phyloP scores from a whole-genome alignment of 352 stramenopile species.

The Hyaloperonospora arabidopsidis region DNA sequence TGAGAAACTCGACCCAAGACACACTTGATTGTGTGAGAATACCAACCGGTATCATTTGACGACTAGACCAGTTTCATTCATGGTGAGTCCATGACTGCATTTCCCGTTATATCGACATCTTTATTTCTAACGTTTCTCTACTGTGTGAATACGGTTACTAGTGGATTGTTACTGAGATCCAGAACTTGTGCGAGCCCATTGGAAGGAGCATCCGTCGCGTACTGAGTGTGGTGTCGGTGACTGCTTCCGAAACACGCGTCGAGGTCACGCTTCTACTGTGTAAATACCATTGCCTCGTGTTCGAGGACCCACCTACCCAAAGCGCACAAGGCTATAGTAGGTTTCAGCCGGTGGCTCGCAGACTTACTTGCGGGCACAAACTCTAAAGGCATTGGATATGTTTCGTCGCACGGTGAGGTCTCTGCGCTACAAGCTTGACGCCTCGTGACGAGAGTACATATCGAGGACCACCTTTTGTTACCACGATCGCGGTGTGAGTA shows the following conservation, averaged over 20 bases:
- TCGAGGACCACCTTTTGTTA: slow-evolving; percentile 7
- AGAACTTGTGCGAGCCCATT: slow-evolving; percentile 15
- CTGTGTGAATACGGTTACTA: slow-evolving; percentile 2
- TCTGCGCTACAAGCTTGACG: slow-evolving; percentile 12
- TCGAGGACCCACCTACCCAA: slow-evolving; percentile 10
- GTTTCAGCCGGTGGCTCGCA: slow-evolving; percentile 28
- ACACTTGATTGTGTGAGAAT: too few relatives aligned
- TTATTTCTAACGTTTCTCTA: slow-evolving; percentile 9
- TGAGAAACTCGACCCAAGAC: slow-evolving; percentile 4
- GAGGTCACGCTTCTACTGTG: slow-evolving; percentile 13
- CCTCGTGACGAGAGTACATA: slow-evolving; percentile 6
- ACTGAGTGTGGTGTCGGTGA: slow-evolving; percentile 14
- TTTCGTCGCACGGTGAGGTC: slow-evolving; percentile 14
- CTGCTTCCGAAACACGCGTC: slow-evolving; percentile 2
- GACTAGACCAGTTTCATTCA: slow-evolving; percentile 3
- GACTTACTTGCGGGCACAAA: slow-evolving; percentile 18
- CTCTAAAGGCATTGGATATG: slow-evolving; percentile 20
- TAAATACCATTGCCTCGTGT: slow-evolving; percentile 14
- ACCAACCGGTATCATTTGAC: too few relatives aligned
- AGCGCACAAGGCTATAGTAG: slow-evolving; percentile 19
- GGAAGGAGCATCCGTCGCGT: slow-evolving; percentile 17
- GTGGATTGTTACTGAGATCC: slow-evolving; percentile 18
- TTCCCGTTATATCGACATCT: background rate
- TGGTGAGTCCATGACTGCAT: slow-evolving; percentile 14
- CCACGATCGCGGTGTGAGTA: background rate